These are phyloP conservation scores for Apiotrichum siamense DNA, from an alignment of 1,284 basidiomycete species.

Conservation along the genomic window DNA sequence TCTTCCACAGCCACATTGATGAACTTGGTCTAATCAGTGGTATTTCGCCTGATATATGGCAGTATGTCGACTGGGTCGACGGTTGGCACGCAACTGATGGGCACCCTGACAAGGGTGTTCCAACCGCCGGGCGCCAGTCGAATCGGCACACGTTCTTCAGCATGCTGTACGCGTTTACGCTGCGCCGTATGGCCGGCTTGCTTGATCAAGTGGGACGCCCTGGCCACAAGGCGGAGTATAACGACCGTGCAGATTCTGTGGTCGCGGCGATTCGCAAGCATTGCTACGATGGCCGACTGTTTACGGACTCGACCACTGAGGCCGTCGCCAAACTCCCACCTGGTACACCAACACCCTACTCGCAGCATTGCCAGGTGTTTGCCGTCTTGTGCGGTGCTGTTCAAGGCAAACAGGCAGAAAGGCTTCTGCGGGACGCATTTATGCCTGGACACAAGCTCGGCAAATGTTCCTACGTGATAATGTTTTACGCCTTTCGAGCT, in stretches of 20 bases:
- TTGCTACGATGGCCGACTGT: conserved; percentile 25
- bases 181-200: conserved; percentile 17
- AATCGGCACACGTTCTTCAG: conserved; percentile 30
- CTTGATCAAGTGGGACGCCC: conserved; percentile 16
- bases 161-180: conserved; percentile 25
- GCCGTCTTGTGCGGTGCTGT: conserved; percentile 19
- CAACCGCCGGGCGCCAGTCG: conserved; percentile 19
- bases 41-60: conserved; percentile 23
- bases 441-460: conserved; percentile 5
- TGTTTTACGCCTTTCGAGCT: conserved; percentile 32
- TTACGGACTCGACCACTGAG: conserved; percentile 26
- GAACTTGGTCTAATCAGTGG: conserved; percentile 22
- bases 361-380: conserved; percentile 30
- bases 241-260: conserved; percentile 9
- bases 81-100: conserved; percentile 17
- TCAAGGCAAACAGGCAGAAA: background rate
- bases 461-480: conserved; percentile 26
- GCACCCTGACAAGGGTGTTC: conserved; percentile 28
- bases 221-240: conserved; percentile 20
- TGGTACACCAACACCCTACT: conserved; percentile 9
- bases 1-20: conserved; percentile 26
- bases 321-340: too few species aligned
- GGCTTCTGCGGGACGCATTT: conserved; percentile 17
- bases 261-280: conserved; percentile 20
- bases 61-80: conserved; percentile 31